phyloP scores from a whole-genome alignment of 2,329 filamentous ascomycete species.

The Trichoderma atroviride region DNA sequence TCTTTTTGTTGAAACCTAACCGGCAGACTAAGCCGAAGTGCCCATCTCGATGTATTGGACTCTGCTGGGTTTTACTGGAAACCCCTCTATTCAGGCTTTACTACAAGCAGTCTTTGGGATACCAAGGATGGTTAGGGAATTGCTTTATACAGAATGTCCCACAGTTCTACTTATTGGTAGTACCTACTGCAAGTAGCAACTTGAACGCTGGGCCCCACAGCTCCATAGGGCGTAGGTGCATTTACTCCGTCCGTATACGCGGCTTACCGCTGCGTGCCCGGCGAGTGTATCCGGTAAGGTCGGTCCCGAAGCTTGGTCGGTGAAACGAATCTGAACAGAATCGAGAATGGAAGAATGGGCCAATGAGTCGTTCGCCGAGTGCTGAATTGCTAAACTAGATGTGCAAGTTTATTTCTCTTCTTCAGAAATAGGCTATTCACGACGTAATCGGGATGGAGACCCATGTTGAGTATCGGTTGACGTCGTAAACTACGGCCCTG shows the following conservation, averaged over 20 bases:
- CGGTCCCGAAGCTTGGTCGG: not conserved
- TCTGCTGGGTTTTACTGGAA: not conserved
- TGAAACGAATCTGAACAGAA: not conserved
- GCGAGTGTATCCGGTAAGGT: not conserved
- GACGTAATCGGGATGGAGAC: not conserved
- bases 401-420: no score
- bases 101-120: not conserved
- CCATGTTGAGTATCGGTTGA: not conserved
- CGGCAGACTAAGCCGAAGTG: not conserved
- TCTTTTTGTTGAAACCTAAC: not conserved
- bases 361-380: not conserved
- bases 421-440: not conserved
- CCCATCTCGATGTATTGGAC: not conserved
- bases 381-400: not conserved
- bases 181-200: not conserved
- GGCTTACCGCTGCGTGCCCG: not conserved
- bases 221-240: no score
- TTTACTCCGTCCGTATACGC: not conserved
- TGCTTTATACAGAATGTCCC: not conserved
- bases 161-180: not conserved
- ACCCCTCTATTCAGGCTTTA: not conserved
- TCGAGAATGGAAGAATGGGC: not conserved
- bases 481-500: not conserved
- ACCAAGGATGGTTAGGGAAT: not conserved
- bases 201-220: not conserved